phyloP scores from a whole-genome alignment of 2,329 filamentous ascomycete species.

The Microsporum canis region DNA sequence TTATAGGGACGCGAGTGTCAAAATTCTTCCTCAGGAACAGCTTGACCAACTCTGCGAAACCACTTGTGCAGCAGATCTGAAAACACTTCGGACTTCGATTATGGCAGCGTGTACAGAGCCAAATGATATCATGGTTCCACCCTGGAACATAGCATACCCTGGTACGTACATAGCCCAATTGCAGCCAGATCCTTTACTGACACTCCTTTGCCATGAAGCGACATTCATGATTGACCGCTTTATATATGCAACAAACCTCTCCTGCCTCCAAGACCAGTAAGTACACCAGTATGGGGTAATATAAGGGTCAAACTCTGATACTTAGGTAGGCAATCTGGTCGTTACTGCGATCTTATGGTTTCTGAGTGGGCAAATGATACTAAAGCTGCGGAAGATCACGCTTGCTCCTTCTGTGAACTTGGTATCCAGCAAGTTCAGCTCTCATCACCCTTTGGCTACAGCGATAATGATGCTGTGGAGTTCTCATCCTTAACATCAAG shows the following conservation, averaged over 20 bases:
- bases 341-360: background rate
- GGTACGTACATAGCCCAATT: background rate
- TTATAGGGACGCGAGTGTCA: background rate
- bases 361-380: background rate
- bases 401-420: background rate
- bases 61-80: background rate
- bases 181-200: background rate
- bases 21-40: background rate
- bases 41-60: background rate
- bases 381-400: background rate
- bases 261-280: background rate
- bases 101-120: background rate
- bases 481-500: background rate
- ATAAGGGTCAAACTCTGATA: background rate
- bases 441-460: background rate
- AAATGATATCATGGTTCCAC: background rate
- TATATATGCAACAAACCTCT: background rate
- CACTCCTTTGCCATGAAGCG: background rate
- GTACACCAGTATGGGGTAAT: background rate
- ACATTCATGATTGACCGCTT: background rate
- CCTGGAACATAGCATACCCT: background rate
- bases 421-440: background rate
- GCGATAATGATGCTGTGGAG: background rate
- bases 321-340: background rate
- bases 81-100: background rate